Base-by-base conservation (phyloP, 768 basidiomycete genomes). In the Lactarius sanguifluus region DNA sequence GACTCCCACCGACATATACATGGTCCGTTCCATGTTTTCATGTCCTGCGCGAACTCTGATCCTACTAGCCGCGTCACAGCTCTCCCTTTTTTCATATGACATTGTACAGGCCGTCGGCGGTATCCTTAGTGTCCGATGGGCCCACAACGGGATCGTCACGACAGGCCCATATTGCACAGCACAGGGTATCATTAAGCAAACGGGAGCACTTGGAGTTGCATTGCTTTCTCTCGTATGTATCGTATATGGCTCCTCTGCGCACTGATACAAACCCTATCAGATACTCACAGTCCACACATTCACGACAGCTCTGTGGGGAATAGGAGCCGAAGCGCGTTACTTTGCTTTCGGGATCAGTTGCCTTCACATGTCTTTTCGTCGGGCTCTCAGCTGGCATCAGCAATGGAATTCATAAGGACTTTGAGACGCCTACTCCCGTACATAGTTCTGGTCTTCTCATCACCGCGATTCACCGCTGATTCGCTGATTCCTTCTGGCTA, bases 121-220 rank as follows among this genome's bases (percentile, higher is more conserved):
- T 23, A 73, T 77, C 7, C 67, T 80, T 68, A 75, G 79, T 62
- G 62, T 78, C 3, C 75, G 72, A 67, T 80, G 79, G 79, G 71
- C 80, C 10, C 64, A 73, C 45, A 61, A 69, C 8, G 79, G 80
- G 13, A 69, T 71, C 20, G 78, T 68, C 79, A 8, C 62, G 45
- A 71, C 69, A 1, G 77, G 78, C 18, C 23, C 57, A 0, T 80
- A 74, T 60, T 81, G 80, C 66, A 73, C 74, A 13, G 73, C 78
- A 1, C 79, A 81, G 72, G 77, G 78, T 16, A 71, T 76, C 45
- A 66, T 81, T 3, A 77, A 80, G 67, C 77, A 80, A 64, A 59
- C 81, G 1, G 80, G 81, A 6, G 81, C 81, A 60, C 76, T 79
- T 9, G 76, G 75, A 38, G 80, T 77, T 12, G 80, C 78, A 8